Evolutionary conservation across 2,329 filamentous ascomycete genomes (phyloP).

Genomic region (Gaeumannomyces tritici): DNA sequence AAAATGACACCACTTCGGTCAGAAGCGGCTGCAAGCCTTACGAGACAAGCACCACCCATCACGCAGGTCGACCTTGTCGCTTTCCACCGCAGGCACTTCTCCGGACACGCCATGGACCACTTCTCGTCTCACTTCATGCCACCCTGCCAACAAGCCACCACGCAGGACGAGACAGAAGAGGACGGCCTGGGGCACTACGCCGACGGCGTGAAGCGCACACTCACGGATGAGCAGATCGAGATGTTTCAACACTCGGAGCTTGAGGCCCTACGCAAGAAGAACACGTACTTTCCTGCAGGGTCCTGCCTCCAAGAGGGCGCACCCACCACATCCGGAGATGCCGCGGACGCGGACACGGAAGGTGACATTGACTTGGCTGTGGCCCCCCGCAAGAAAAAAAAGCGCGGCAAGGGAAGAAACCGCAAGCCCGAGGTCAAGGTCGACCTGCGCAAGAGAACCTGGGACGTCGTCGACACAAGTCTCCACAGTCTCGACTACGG

Average conservation of each 20-base stretch:
- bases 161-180: slow-evolving; percentile 34
- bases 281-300: slow-evolving; percentile 6
- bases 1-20: neutral
- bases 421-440: slow-evolving; percentile 40
- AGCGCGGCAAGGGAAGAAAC: slow-evolving; percentile 23
- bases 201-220: slow-evolving; percentile 77
- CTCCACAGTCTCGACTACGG: slow-evolving; percentile 53
- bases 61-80: slow-evolving; percentile 41
- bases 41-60: slow-evolving; percentile 19
- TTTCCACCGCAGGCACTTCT: slow-evolving; percentile 55
- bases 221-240: slow-evolving; percentile 83
- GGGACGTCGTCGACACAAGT: slow-evolving; percentile 55
- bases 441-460: slow-evolving; percentile 56
- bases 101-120: slow-evolving; percentile 28
- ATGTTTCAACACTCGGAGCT: slow-evolving; percentile 89
- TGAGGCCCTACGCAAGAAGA: slow-evolving; percentile 47
- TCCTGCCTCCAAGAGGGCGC: slow-evolving; percentile 1
- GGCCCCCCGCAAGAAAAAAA: slow-evolving; percentile 21
- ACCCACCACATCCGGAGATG: slow-evolving; percentile 5
- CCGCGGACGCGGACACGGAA: neutral
- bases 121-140: slow-evolving; percentile 37
- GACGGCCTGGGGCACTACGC: slow-evolving; percentile 74
- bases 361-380: slow-evolving; percentile 7
- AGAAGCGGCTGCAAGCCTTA: neutral
- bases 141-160: slow-evolving; percentile 14